Conservation (phyloP, 257 asterid species). For the Craterostigma plantagineum region DNA sequence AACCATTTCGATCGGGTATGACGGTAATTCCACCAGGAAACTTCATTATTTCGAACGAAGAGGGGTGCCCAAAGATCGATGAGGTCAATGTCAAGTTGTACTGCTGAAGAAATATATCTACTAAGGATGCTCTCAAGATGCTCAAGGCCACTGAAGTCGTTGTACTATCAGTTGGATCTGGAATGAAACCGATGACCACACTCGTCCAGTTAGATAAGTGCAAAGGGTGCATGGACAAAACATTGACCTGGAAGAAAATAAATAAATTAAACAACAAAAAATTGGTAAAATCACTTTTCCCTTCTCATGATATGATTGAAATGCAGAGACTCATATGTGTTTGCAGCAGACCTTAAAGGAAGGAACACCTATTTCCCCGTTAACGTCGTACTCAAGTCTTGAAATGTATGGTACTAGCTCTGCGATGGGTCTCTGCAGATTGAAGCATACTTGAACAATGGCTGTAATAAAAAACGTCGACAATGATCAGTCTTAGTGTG, state of each 20-base stretch:
- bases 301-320: neutral
- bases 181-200: slow-evolving; percentile 40
- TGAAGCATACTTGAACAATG: slow-evolving; percentile 41
- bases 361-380: slow-evolving; percentile 43
- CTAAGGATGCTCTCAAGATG: slow-evolving; percentile 26
- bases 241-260: slow-evolving; percentile 22
- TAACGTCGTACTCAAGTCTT: slow-evolving; percentile 40
- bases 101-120: slow-evolving; percentile 33
- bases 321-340: neutral
- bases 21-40: slow-evolving; percentile 50
- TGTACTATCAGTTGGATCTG: slow-evolving; percentile 23
- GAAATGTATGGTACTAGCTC: slow-evolving; percentile 35
- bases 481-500: neutral
- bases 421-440: slow-evolving; percentile 32
- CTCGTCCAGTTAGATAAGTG: slow-evolving; percentile 33
- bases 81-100: slow-evolving; percentile 33
- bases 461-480: slow-evolving; percentile 15
- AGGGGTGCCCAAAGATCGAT: slow-evolving; percentile 38
- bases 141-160: slow-evolving; percentile 19
- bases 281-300: neutral
- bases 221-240: slow-evolving; percentile 34
- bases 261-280: neutral
- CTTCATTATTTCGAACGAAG: slow-evolving; percentile 41
- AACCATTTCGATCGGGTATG: slow-evolving; percentile 18
- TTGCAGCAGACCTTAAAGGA: slow-evolving; percentile 27